phyloP scores from a whole-genome alignment of 352 stramenopile species.

The Phytopythium kandeliae region DNA sequence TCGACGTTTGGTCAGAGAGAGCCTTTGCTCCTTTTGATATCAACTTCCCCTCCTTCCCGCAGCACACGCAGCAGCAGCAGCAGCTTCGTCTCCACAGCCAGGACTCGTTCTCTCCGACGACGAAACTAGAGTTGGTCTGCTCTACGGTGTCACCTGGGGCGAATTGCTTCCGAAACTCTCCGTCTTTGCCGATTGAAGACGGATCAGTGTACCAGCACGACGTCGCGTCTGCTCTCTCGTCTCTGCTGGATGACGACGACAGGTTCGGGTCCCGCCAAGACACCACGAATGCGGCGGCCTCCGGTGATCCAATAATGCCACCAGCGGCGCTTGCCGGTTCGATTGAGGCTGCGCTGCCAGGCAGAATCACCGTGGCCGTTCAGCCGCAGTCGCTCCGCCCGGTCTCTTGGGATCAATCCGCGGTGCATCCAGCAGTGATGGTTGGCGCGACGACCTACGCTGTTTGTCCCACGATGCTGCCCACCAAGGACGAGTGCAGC shows the following conservation, averaged over 20 bases:
- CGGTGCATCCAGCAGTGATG: background rate
- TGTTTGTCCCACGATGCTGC: background rate
- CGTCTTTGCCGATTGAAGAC: background rate
- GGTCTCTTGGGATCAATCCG: background rate
- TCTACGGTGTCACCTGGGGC: background rate
- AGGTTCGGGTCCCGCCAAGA: background rate
- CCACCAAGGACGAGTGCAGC: constrained; percentile 11
- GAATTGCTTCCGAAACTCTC: background rate
- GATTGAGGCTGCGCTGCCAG: background rate
- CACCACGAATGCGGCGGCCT: background rate
- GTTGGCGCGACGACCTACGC: background rate
- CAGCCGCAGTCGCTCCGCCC: constrained; percentile 1
- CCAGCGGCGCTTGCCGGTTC: background rate
- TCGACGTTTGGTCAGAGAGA: background rate
- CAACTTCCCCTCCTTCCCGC: background rate
- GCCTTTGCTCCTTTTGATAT: background rate
- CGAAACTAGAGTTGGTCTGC: background rate
- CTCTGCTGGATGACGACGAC: constrained; percentile 11
- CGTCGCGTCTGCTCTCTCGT: constrained; percentile 3
- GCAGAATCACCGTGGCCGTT: background rate
- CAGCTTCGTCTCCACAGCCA: background rate
- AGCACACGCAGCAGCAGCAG: background rate
- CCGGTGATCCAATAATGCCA: background rate
- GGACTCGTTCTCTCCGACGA: background rate
- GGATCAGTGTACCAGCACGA: background rate